A percentile compares a stretch with the other conserved stretches of the same genome.
Evolutionary conservation across 176 grass and related monocot genomes (phyloP).

Genomic region (Carex cristatella): DNA sequence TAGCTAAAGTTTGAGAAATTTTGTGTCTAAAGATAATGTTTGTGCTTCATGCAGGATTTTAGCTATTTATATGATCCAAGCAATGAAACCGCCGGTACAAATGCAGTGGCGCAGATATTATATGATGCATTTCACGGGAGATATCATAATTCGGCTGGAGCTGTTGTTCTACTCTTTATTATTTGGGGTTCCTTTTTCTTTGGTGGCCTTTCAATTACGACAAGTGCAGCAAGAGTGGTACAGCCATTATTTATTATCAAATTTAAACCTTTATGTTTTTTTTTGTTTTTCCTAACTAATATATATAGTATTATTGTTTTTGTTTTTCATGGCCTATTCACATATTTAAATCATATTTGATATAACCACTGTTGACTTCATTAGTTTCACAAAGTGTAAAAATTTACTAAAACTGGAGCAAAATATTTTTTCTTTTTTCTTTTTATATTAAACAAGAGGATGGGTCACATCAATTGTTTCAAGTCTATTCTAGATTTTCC

Average conservation of each 20-base stretch:
- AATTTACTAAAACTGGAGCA: not conserved
- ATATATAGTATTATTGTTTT: not conserved
- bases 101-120: constrained; percentile 83
- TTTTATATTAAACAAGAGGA: not conserved
- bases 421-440: not conserved
- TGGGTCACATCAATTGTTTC: not conserved
- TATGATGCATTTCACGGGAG: constrained; percentile 95
- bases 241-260: not conserved
- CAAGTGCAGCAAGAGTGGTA: constrained; percentile 91
- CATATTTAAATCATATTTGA: not conserved
- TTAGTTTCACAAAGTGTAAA: not conserved
- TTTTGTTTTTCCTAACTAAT: not conserved
- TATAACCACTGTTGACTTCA: not conserved
- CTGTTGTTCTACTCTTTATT: constrained; percentile 69
- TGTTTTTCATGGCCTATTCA: not conserved
- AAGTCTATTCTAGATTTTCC: not conserved
- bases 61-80: constrained; percentile 43
- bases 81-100: constrained; percentile 84
- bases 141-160: constrained; percentile 56
- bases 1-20: not conserved
- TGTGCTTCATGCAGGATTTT: constrained; percentile 51
- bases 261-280: not conserved
- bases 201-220: constrained; percentile 96
- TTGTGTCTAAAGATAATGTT: not conserved
- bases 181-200: constrained; percentile 99